These are phyloP conservation scores for Venturia nashicola DNA, from an alignment of 2,329 filamentous ascomycete genomes.

Conservation along the genomic window DNA sequence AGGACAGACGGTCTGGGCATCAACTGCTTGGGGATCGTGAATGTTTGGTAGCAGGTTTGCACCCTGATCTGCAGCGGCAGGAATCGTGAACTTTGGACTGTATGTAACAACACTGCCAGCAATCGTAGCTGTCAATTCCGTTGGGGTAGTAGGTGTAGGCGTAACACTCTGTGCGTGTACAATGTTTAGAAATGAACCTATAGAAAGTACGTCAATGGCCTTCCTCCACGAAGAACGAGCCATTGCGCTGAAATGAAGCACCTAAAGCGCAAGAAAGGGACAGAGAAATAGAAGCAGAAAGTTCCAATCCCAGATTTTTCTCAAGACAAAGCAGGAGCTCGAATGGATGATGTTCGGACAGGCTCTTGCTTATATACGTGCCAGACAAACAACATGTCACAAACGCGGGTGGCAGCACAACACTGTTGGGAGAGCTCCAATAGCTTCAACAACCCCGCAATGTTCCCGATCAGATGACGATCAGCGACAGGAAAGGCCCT, in stretches of 20 bases:
- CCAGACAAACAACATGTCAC: background rate
- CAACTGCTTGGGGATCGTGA: slow-evolving; percentile 47
- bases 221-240: background rate
- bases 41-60: slow-evolving; percentile 44
- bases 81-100: slow-evolving; percentile 21
- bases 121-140: slow-evolving; percentile 6
- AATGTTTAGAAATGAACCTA: background rate
- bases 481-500: background rate
- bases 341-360: background rate
- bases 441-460: background rate
- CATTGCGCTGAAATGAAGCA: background rate
- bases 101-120: slow-evolving; percentile 6
- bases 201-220: background rate
- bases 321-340: background rate
- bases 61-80: slow-evolving; percentile 19
- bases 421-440: background rate
- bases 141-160: background rate
- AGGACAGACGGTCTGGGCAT: slow-evolving; percentile 51
- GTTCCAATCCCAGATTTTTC: background rate
- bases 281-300: background rate
- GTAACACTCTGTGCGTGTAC: background rate
- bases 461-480: background rate
- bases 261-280: background rate
- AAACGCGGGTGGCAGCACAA: background rate
- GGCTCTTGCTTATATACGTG: background rate